Evolutionary conservation across 805 yeast species (phyloP).

Genomic region (Saturnispora halmiae): DNA sequence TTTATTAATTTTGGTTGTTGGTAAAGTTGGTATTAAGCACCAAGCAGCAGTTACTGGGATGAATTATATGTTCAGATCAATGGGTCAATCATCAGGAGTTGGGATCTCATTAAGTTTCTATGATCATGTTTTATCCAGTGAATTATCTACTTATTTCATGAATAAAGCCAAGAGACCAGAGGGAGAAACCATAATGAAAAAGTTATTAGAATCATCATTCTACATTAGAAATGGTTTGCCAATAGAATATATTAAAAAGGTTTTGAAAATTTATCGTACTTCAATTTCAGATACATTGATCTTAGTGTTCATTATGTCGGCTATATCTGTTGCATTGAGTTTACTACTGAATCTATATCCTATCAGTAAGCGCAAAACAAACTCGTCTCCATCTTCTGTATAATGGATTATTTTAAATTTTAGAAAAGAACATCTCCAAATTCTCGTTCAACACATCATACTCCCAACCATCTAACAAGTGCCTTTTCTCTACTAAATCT

Average conservation of each 20-base stretch:
- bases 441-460: conserved; percentile 9
- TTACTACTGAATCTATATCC: conserved; percentile 19
- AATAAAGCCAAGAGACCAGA: conserved; percentile 18
- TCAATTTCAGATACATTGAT: conserved; percentile 23
- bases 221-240: conserved; percentile 28
- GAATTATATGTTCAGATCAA: conserved; percentile 41
- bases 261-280: conserved; percentile 24
- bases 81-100: conserved; percentile 40
- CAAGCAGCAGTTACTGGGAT: conserved; percentile 43
- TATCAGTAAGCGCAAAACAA: conserved; percentile 1
- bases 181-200: conserved; percentile 19
- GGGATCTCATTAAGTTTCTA: conserved; percentile 34
- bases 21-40: conserved; percentile 34
- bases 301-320: conserved; percentile 21
- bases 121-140: conserved; percentile 26
- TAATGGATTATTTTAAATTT: background rate
- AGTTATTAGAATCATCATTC: conserved; percentile 20
- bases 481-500: conserved; percentile 1
- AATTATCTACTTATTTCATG: conserved; percentile 27
- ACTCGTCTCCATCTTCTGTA: too few species aligned
- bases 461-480: background rate
- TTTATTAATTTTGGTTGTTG: conserved; percentile 34
- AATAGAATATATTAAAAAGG: conserved; percentile 19
- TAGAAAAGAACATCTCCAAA: conserved; percentile 8
- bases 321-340: conserved; percentile 20